These are phyloP conservation scores for Globisporangium takayamanum DNA, from an alignment of 352 stramenopile genomes.

Conservation along the genomic window DNA sequence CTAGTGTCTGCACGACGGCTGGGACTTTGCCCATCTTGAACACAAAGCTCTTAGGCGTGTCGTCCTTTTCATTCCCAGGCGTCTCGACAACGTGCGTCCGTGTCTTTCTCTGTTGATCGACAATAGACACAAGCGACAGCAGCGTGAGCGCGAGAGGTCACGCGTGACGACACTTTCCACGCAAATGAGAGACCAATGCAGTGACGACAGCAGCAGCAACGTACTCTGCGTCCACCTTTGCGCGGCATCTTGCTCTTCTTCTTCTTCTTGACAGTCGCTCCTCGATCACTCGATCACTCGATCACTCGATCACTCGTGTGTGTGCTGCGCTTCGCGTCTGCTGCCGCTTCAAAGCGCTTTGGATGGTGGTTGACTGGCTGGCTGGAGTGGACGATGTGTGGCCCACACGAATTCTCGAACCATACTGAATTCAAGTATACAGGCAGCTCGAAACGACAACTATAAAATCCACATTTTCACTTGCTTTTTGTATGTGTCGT, in stretches of 20 bases:
- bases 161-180: conserved; percentile 1
- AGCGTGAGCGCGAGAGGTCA: background rate
- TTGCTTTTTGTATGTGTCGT: too few relatives aligned
- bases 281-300: conserved; percentile 1
- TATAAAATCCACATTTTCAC: too few relatives aligned
- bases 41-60: conserved; percentile 88
- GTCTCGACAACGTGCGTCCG: conserved; percentile 69
- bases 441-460: too few relatives aligned
- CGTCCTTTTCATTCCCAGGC: conserved; percentile 70
- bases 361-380: too few relatives aligned
- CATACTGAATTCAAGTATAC: too few relatives aligned
- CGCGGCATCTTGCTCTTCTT: conserved; percentile 47
- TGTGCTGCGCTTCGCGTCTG: too few relatives aligned
- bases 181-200: background rate
- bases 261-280: background rate
- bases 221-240: conserved; percentile 83
- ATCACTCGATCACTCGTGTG: too few relatives aligned
- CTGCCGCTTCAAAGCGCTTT: too few relatives aligned
- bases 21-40: conserved; percentile 88
- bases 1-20: conserved; percentile 73
- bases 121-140: background rate
- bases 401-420: too few relatives aligned
- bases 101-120: conserved; percentile 58
- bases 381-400: too few relatives aligned
- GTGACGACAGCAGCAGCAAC: conserved; percentile 12